Evolutionary conservation across 2,329 filamentous ascomycete species (phyloP), one percentile per base, ranked within the genome.

Genomic region (Domatiomyces catenatus): DNA sequence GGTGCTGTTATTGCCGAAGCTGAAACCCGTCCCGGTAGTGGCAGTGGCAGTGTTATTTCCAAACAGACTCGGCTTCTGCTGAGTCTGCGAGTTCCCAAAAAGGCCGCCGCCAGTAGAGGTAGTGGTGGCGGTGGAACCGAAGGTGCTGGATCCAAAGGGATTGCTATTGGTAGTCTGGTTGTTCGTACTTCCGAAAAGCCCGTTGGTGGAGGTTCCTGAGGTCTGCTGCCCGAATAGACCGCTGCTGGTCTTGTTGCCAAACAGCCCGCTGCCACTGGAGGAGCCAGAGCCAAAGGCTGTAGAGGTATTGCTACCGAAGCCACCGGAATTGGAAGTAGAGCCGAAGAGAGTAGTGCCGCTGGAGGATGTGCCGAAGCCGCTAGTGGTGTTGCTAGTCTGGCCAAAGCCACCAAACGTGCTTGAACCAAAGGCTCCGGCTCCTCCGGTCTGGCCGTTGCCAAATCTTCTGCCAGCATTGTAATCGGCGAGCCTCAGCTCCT

Each of bases 391-490:
- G 48, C 53, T 61, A 15, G 59, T 63, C 36, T 64, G 54, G 49
- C 63, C 66, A 52, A 70, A 69, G 26, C 67, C 62, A 20, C 67
- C 71, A 52, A 74, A 74, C 5, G 62, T 66, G 53, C 75, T 77
- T 58, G 71, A 75, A 17, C 88, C 90, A 66, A 95, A 95, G 6
- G 84, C 85, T 52, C 88, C 88, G 46, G 79, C 72, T 18, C 44
- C 17, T 57, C 88, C 84, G 26, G 86, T 87, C 54, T 83, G 86
- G 43, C 77, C 76, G 66, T 90, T 94, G 32, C 89, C 92, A 64
- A 79, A 86, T 49, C 83, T 83, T 52, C 89, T 81, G 48, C 89
- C 89, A 66, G 89, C 84, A 52, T 82, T 78, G 65, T 98, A 98
- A 67, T 98, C 92, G 45, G 80, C 86, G 54, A 94, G 68, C 62